Conservation (phyloP, 1,284 basidiomycete genomes). For the Leccinum fuscescens region DNA sequence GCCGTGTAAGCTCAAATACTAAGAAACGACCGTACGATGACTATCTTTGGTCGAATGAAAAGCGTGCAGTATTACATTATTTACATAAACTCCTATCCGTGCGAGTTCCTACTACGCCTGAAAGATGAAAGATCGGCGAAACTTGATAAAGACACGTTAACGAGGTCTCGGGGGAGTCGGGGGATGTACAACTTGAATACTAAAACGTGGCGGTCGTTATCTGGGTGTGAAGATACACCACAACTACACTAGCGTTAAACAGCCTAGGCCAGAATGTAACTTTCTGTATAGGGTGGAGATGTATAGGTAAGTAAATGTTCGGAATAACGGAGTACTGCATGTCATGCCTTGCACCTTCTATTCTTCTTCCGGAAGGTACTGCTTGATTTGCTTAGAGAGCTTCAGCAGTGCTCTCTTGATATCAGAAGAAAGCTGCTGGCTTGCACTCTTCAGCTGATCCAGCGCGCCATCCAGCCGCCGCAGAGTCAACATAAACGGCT, state of each 20-base stretch:
- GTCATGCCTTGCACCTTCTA: neutral
- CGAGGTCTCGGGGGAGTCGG: no score
- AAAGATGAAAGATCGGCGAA: no score
- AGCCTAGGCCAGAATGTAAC: neutral
- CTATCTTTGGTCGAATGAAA: no score
- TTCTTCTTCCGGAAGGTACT: slow-evolving; percentile 3
- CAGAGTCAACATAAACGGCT: neutral
- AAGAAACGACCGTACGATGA: no score
- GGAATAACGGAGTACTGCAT: neutral
- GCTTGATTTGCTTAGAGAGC: slow-evolving; percentile 40
- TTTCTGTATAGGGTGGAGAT: neutral
- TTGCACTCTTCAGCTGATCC: neutral
- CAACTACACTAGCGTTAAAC: neutral
- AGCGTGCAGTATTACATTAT: no score
- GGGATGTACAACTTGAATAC: no score
- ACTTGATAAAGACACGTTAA: no score
- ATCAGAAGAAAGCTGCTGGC: neutral
- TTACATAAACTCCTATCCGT: no score
- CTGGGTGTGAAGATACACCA: neutral
- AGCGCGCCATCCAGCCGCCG: neutral
- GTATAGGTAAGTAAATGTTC: neutral
- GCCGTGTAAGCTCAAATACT: no score
- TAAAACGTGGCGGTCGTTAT: slow-evolving; percentile 31
- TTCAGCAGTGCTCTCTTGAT: slow-evolving; percentile 4
- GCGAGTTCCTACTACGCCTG: no score